Base-by-base conservation (phyloP, 306 rosid species). In the Carpinus fangiana region DNA sequence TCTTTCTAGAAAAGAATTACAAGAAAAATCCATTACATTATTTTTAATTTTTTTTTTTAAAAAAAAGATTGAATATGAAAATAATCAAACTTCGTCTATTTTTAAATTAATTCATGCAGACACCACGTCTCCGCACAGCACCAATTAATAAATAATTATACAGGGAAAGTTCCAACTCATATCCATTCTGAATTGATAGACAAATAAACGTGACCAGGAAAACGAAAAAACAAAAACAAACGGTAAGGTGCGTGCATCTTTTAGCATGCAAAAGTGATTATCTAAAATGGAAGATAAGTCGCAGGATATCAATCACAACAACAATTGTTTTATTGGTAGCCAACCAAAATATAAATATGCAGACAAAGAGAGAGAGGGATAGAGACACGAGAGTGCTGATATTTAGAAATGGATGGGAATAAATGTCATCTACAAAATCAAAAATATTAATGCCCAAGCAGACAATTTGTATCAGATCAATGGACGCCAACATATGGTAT, bases 401-500 rank as follows among this genome's bases (percentile, higher is more conserved):
- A 41, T 2, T 48, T 14, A 9, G 52, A 48, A 48, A 48, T 48
- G 14, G 14, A 7, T 18, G 21, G 60, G 21, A n/a, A 55, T n/a
- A 55, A 7, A 4, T 55, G 10, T 59, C 14, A 21, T 59, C 11
- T 59, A 59, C 12, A 59, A 21, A 59, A 59, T 59, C 65, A 23
- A 59, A 23, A 38, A 38, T 38, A 38, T 38, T 38, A 5, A 41
- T 8, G 45, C 45, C 45, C 45, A 41, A 5, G 45, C 8, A 6
- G 26, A 59, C 28, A 59, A 59, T 16, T 59, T 59, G 8, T 59
- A 81, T 75, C 60, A 64, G 80, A 82, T 72, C 77, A 65, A 69
- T 78, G 80, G 76, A 74, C 76, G 71, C 75, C 66, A 79, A 84
- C 75, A 79, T 82, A 80, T 4, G 78, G 55, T 68, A 81, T 82